Evolutionary conservation across 768 basidiomycete genomes (phyloP).

Genomic region (Russula emetica): DNA sequence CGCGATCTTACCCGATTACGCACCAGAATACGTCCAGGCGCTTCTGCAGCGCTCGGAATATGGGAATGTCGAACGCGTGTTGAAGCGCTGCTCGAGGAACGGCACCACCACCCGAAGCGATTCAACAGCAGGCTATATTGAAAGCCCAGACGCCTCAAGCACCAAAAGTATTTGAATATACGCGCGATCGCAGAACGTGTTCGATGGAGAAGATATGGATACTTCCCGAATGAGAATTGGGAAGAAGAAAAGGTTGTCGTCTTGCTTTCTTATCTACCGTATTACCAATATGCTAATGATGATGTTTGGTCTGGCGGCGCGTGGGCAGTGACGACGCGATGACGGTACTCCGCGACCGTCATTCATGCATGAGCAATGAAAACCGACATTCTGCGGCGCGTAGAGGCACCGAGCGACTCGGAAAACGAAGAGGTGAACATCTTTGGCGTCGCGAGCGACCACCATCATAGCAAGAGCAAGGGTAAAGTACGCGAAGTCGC

Average conservation of each 20-base stretch:
- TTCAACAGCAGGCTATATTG: constrained; percentile 29
- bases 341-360: constrained; percentile 52
- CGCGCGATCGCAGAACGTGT: constrained; percentile 64
- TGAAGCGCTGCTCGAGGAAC: constrained; percentile 68
- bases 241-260: constrained; percentile 52
- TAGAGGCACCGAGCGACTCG: constrained; percentile 54
- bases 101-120: constrained; percentile 42
- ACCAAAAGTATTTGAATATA: constrained; percentile 31
- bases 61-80: constrained; percentile 60
- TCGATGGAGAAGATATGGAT: constrained; percentile 71
- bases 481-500: constrained; percentile 33
- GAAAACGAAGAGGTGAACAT: constrained; percentile 52
- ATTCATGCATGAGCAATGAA: constrained; percentile 74
- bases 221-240: constrained; percentile 53
- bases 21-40: constrained; percentile 52
- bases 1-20: constrained; percentile 67
- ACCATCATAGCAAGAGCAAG: constrained; percentile 20
- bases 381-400: constrained; percentile 72
- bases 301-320: constrained; percentile 4
- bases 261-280: not conserved
- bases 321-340: constrained; percentile 43
- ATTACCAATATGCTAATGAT: constrained; percentile 10
- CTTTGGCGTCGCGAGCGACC: constrained; percentile 30
- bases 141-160: constrained; percentile 11
- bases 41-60: constrained; percentile 48